phyloP scores from a whole-genome alignment of 257 asterid species.

The Nyctanthes arbortristis region DNA sequence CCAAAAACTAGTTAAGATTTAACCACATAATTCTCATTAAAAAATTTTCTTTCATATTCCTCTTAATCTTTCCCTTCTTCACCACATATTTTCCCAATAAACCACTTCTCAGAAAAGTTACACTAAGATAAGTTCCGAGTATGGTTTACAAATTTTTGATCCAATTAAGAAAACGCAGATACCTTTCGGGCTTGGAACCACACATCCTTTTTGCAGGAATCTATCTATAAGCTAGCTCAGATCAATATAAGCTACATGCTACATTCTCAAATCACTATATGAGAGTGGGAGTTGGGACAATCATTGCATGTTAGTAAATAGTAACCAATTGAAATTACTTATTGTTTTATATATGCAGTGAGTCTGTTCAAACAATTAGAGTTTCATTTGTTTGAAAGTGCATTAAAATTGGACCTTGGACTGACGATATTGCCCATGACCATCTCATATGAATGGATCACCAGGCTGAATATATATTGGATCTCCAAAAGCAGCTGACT shows the following conservation, averaged over 20 bases:
- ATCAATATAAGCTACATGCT: not conserved
- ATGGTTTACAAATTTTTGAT: not conserved
- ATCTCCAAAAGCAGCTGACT: conserved; percentile 90
- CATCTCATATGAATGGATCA: conserved; percentile 20
- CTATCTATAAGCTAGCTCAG: not conserved
- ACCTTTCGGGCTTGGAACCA: not conserved
- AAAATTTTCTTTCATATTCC: no score
- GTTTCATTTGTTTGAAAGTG: conserved; percentile 12
- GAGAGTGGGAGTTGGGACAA: not conserved
- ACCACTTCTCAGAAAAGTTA: no score
- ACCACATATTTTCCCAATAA: no score
- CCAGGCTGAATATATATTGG: conserved; percentile 93
- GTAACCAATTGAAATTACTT: not conserved
- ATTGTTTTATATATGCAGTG: not conserved
- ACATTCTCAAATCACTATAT: not conserved
- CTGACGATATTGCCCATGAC: not conserved
- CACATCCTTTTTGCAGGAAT: not conserved
- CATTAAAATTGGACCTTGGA: not conserved
- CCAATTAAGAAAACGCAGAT: not conserved
- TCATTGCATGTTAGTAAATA: not conserved
- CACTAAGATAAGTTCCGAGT: no score
- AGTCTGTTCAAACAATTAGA: not conserved
- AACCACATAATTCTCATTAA: no score
- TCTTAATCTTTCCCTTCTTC: no score
- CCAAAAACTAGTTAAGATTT: no score